Conservation (phyloP, 2,329 filamentous ascomycete genomes). For the Ophiosphaerella herpotricha region DNA sequence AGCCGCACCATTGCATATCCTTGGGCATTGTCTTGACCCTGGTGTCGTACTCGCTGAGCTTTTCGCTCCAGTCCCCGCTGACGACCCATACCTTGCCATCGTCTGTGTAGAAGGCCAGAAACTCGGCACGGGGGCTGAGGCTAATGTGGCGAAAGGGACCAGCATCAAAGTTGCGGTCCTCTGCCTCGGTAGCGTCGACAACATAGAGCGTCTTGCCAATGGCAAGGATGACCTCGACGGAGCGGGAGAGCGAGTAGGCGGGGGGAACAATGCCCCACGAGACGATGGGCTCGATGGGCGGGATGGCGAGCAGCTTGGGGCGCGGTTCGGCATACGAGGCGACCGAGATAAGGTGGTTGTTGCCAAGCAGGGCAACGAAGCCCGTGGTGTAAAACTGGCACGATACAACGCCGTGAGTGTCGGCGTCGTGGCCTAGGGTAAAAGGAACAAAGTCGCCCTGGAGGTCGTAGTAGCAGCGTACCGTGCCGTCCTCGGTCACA, state of each 20-base stretch:
- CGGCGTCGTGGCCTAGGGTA: constrained; percentile 83
- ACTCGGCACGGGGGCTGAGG: constrained; percentile 88
- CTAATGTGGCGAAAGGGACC: constrained; percentile 90
- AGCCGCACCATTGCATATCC: constrained; percentile 94
- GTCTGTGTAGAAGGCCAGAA: constrained; percentile 83
- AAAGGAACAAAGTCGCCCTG: constrained; percentile 95
- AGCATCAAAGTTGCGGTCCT: constrained; percentile 87
- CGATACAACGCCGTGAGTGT: constrained; percentile 83
- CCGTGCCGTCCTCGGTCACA: constrained; percentile 85
- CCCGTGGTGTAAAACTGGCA: constrained; percentile 91
- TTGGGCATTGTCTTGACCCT: constrained; percentile 82
- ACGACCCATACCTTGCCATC: constrained; percentile 88
- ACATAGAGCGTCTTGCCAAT: constrained; percentile 83
- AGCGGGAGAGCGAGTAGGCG: constrained; percentile 84
- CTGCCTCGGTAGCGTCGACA: constrained; percentile 84
- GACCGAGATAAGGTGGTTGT: constrained; percentile 87
- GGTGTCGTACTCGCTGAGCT: constrained; percentile 89
- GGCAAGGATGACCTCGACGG: constrained; percentile 88
- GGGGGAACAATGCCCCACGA: constrained; percentile 91
- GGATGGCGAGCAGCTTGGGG: constrained; percentile 76
- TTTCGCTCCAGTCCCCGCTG: constrained; percentile 91
- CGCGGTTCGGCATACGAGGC: constrained; percentile 88
- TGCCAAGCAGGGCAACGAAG: constrained; percentile 88
- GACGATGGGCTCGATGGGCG: constrained; percentile 77
- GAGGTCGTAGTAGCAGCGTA: constrained; percentile 88